Evolutionary conservation across 176 grass and related monocot species (phyloP), one percentile per base, ranked within the genome.

Genomic region (Avena sativa): DNA sequence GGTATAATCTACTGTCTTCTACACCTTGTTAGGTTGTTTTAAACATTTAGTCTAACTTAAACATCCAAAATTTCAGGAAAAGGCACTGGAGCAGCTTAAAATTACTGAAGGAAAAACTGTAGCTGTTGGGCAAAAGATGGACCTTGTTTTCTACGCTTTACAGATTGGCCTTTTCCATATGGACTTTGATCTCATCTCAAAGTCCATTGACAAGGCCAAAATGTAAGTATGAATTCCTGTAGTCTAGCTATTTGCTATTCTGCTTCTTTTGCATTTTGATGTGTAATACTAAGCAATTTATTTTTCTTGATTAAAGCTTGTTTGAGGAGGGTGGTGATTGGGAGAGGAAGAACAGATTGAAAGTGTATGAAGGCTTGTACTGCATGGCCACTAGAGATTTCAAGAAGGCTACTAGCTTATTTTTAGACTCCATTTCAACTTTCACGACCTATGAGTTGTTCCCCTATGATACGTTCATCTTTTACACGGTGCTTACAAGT

Each of bases 271-370:
- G 19, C 28, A 70, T 78, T 82, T 21, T 60, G 44, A 65, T 20
- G 32, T 63, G 12, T 87, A 57, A 76, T 62, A 49, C 40, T 68
- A 12, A 52, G 40, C 28, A 49, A 80, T 30, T 57, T 71, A 2
- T 47, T 89, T 48, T 48, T 36, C 64, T 16, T 89, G 59, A 59
- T 89, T 75, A 53, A 87, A 96, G 97, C 48, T 90, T 99, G 89
- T 99, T 99, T 86, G 97, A 99, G 81, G 92, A 93, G 79, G 97
- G 94, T 90, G 94, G 97, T 87, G 97, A 99, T 50, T 97, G 94
- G 97, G 97, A 99, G 87, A 96, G 97, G 66, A 99, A 99, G 89
- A 99, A 99, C 81, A 88, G 94, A 58, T 84, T 99, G 85, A 99
- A 99, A 91, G 94, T 99, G 16, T 99, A 99, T 81, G 94, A 99